phyloP scores from a whole-genome alignment of 164 flowering plant species.

The Malania oleifera region DNA sequence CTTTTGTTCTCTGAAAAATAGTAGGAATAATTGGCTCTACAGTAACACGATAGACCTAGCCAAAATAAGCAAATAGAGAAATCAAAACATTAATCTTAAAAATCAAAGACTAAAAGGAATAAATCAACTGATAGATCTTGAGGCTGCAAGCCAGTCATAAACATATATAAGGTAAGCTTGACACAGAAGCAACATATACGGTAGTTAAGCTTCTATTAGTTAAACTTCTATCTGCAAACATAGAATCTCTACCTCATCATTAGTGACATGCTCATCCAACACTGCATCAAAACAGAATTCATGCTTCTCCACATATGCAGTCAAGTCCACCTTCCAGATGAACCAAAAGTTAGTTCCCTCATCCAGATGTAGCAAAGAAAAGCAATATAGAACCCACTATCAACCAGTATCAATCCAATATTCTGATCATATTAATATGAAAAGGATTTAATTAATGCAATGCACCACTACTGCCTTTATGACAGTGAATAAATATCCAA shows the following conservation, averaged over 20 bases:
- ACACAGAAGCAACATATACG: too few species aligned
- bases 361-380: not conserved
- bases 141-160: too few species aligned
- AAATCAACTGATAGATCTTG: too few species aligned
- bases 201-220: too few species aligned
- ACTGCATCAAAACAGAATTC: slow-evolving; percentile 99
- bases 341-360: slow-evolving; percentile 21
- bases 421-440: not conserved
- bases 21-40: slow-evolving; percentile 92
- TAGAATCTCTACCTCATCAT: slow-evolving; percentile 66
- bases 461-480: not conserved
- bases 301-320: slow-evolving; percentile 97
- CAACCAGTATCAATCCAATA: not conserved
- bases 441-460: too few species aligned
- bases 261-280: slow-evolving; percentile 72
- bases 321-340: slow-evolving; percentile 76
- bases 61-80: slow-evolving; percentile 9
- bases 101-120: not conserved
- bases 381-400: not conserved
- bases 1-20: slow-evolving; percentile 90
- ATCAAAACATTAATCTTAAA: slow-evolving; percentile 4
- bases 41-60: slow-evolving; percentile 83
- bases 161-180: too few species aligned
- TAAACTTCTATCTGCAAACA: too few species aligned
- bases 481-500: not conserved